Conservation (phyloP, 768 basidiomycete species). For the Boletus speciosus region DNA sequence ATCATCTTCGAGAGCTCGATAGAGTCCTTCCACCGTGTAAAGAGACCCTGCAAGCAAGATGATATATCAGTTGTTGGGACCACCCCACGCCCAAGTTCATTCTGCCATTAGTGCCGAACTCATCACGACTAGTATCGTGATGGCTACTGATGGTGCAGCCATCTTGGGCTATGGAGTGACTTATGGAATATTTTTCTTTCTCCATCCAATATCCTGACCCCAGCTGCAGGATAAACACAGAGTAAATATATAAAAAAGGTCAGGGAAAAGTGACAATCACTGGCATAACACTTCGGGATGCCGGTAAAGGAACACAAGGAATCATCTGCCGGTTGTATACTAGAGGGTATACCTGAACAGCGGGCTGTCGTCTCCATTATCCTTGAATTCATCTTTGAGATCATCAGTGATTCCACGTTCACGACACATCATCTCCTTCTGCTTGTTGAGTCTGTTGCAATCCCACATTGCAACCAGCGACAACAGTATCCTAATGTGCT, state of each 20-base stretch:
- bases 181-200: no score
- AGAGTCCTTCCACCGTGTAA: no score
- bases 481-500: slow-evolving; percentile 34
- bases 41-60: no score
- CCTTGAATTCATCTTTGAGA: slow-evolving; percentile 37
- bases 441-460: slow-evolving; percentile 44
- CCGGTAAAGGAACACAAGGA: not conserved
- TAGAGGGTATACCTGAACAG: slow-evolving; percentile 43
- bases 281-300: not conserved
- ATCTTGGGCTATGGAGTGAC: no score
- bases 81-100: no score
- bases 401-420: slow-evolving; percentile 41
- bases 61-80: no score
- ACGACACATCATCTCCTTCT: slow-evolving; percentile 41
- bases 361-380: slow-evolving; percentile 51
- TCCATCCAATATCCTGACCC: no score
- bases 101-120: no score
- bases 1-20: not conserved
- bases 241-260: not conserved
- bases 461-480: slow-evolving; percentile 42
- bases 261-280: not conserved
- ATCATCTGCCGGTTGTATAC: not conserved
- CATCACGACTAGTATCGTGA: no score
- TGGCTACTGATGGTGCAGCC: no score
- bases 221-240: not conserved